A percentile compares a stretch with the other conserved stretches of the same genome.
Conservation (phyloP, 768 basidiomycete species). For the Phaffia tasmanica region DNA sequence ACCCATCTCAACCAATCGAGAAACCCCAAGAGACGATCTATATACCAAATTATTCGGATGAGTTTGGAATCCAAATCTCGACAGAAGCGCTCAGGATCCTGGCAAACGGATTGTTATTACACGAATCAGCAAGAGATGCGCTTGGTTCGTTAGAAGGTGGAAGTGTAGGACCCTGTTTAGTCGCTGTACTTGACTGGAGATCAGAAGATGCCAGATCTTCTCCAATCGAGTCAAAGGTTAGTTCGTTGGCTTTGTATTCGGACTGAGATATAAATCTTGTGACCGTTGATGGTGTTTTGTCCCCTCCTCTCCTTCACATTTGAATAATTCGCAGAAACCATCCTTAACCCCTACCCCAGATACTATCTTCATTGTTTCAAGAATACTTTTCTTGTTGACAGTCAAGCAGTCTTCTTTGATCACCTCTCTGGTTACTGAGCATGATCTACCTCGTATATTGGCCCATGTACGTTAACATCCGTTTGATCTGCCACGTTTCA, state of each 20-base stretch:
- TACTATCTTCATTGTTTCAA: conserved; percentile 27
- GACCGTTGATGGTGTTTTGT: too few relatives aligned
- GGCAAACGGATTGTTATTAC: conserved; percentile 30
- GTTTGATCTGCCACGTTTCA: too few relatives aligned
- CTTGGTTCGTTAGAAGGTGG: conserved; percentile 25
- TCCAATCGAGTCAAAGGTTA: not conserved
- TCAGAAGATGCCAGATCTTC: too few relatives aligned
- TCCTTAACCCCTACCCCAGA: conserved; percentile 14
- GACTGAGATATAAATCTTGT: not conserved
- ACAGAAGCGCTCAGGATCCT: conserved; percentile 29
- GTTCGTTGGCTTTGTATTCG: not conserved
- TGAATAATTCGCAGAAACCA: conserved; percentile 9
- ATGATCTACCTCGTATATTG: conserved; percentile 30
- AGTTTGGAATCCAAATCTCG: conserved; percentile 15
- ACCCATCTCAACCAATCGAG: not conserved
- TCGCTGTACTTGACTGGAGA: conserved; percentile 25
- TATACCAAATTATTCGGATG: not conserved
- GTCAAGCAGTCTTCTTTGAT: conserved; percentile 29
- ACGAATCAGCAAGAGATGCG: conserved; percentile 24
- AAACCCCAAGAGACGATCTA: conserved; percentile 20
- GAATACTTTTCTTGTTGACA: conserved; percentile 30
- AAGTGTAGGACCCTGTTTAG: conserved; percentile 11
- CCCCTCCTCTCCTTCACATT: not conserved
- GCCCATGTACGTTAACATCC: conserved; percentile 27
- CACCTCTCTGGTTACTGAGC: conserved; percentile 32